Evolutionary conservation across 495 filamentous ascomycete species (phyloP), one percentile per base, ranked within the genome.

Genomic region (Chaetomium fimeti): DNA sequence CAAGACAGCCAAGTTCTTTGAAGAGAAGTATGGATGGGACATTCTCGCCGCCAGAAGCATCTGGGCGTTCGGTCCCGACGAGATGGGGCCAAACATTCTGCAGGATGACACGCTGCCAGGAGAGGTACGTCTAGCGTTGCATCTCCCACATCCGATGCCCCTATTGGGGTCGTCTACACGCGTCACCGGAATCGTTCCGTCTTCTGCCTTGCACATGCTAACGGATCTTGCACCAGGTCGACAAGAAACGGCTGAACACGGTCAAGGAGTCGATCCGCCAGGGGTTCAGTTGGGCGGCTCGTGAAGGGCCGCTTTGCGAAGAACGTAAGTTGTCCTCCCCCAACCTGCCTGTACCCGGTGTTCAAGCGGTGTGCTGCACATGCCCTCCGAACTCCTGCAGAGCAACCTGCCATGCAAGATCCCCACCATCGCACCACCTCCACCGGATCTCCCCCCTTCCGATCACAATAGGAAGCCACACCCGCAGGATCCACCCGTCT

Each of bases 11-110:
- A 92, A 93, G 69, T 98, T 94, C 79, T 98, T 98, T 74, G 92
- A 97, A 77, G 91, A 97, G 54, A 95, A 92, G 68, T 96, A 98
- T 72, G 93, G 91, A 65, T 98, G 93, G 91, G 94, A 98, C 78
- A 84, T 97, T 63, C 84, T 98, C 49, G 93, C 94, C 16, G 90
- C 90, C 32, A 83, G 94, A 72, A 97, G 92, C 74, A 97, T 98
- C 71, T 98, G 94, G 94, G 95, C 95, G 15, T 98, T 98, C 78
- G 94, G 94, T 2, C 95, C 94, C 25, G 93, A 98, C 63, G 94
- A 98, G 69, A 88, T 87, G 80, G 91, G 92, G 3, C 93, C 94
- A 36, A 98, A 98, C 75, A 95, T 98, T 65, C 79, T 98, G 47
- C 93, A 96, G 78, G 93, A 98, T 74, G 94, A 98, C 75, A 98